Percentiles rank a stretch among this genome's conserved stretches.
These are phyloP conservation scores for Phytophthora sansomeana DNA, from an alignment of 352 stramenopile species.

Conservation along the genomic window DNA sequence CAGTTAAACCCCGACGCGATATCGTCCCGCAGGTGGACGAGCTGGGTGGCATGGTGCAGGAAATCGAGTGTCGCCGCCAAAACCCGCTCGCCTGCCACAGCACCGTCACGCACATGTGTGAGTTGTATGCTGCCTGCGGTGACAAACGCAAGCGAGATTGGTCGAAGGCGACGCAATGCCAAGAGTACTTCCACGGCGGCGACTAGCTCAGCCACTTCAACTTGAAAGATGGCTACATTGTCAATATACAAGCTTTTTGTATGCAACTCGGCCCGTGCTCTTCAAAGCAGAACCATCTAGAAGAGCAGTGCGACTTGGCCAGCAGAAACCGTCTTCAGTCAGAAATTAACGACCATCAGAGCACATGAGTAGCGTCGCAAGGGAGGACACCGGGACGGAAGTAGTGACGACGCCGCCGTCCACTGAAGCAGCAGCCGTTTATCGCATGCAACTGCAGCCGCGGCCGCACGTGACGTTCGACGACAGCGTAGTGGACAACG, in stretches of 20 bases:
- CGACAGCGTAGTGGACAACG: conserved; percentile 93
- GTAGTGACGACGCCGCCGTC: conserved; percentile 31
- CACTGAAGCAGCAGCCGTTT: conserved; percentile 43
- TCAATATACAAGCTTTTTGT: conserved; percentile 18
- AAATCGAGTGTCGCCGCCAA: conserved; percentile 83
- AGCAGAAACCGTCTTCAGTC: not conserved
- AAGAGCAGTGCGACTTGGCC: not conserved
- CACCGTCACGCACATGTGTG: conserved; percentile 85
- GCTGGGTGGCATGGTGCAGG: conserved; percentile 87
- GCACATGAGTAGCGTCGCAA: conserved; percentile 42
- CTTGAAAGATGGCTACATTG: conserved; percentile 24
- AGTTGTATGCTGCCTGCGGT: conserved; percentile 83
- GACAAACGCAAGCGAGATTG: conserved; percentile 84
- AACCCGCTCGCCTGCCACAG: conserved; percentile 88
- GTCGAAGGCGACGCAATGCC: conserved; percentile 75
- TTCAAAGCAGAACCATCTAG: not conserved
- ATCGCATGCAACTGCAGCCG: conserved; percentile 80
- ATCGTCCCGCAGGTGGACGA: conserved; percentile 86
- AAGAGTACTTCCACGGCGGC: conserved; percentile 60
- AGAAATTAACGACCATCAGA: not conserved
- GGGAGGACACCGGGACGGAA: conserved; percentile 43
- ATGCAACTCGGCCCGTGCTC: not conserved
- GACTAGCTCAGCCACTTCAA: conserved; percentile 21
- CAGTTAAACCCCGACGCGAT: conserved; percentile 82
- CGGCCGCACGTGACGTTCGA: conserved; percentile 88